Evolutionary conservation across 2,329 filamentous ascomycete species (phyloP).

Genomic region (Mycosphaerelloides madeirae): DNA sequence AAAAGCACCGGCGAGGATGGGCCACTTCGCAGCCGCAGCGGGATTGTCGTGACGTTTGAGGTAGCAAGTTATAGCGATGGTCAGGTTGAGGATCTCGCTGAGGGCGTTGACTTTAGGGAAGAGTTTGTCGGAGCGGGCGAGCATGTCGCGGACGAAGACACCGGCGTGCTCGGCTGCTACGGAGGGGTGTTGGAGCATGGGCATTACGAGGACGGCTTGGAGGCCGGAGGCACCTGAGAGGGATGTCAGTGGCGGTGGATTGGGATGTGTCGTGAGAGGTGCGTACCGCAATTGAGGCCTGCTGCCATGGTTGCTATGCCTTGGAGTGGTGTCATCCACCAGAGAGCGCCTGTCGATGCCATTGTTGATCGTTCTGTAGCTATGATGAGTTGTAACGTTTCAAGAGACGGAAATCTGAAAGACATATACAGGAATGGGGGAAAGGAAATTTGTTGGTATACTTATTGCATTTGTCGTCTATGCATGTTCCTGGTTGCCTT

Average conservation of each 20-base stretch:
- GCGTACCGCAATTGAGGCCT: conserved; percentile 29
- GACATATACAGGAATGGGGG: too few relatives aligned
- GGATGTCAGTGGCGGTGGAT: conserved; percentile 1
- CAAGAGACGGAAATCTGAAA: too few relatives aligned
- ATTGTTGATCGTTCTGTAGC: not conserved
- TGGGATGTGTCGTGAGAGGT: not conserved
- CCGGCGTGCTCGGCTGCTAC: conserved; percentile 26
- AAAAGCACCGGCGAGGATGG: conserved; percentile 20
- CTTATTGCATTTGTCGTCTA: too few relatives aligned
- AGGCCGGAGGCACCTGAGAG: conserved; percentile 28
- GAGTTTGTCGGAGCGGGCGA: conserved; percentile 29
- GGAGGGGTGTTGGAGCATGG: conserved; percentile 23
- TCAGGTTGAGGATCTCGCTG: conserved; percentile 30
- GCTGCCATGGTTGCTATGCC: conserved; percentile 27
- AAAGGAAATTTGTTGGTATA: too few relatives aligned
- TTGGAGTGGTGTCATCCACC: conserved; percentile 31
- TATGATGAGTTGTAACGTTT: too few relatives aligned
- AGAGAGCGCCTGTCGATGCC: conserved; percentile 10
- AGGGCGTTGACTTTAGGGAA: conserved; percentile 30
- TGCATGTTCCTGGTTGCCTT: too few relatives aligned
- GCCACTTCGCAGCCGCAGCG: conserved; percentile 22
- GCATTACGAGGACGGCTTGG: conserved; percentile 32
- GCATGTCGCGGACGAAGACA: conserved; percentile 27
- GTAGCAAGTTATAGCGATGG: conserved; percentile 24
- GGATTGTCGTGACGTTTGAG: conserved; percentile 21